Base-by-base conservation (phyloP, 192 early-diverging fungal species). In the Coemansia asiatica region DNA sequence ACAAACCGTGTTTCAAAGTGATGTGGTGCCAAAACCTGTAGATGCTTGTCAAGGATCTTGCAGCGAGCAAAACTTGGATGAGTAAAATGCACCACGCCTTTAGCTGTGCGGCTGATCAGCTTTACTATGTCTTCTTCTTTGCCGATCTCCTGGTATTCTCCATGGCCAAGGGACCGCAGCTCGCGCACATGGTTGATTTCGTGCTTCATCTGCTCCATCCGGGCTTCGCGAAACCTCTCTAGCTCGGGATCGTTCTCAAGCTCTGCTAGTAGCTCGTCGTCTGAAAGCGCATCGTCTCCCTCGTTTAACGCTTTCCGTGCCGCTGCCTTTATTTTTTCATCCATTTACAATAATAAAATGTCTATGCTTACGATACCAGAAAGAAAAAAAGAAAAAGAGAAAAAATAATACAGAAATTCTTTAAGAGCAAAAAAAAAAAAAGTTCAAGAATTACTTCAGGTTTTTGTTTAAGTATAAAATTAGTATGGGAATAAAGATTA, bases 1-100 rank as follows among this genome's bases (percentile, higher is more conserved):
- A 90, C 80, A 79, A 98, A 98, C 66, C 88, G 87, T 6, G 97
- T 96, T 38, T 89, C 86, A 72, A 85, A 88, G 68, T 96, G 90
- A 66, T 90, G 86, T 54, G 81, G 71, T 6, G 95, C 90, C n/a
- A 98, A 59, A 76, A 90, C 85, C 63, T 87, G 84, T 35, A 98
- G 69, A 74, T 98, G 96, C 71, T 81, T 88, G 71, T 98, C 94
- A 68, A 98, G 88, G 40, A 97, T 92, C 67, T 91, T 87, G 72
- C 96, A 98, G 31, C 94, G 85, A 51, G 92, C 85, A 79, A 98
- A 98, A 64, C 97, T 92, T 50, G 90, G 88, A 66, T 98, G 96
- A 27, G 79, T 90, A 67, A 98, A 98, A 66, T 97, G 95, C 0
- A 96, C 90, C 18, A 88, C 82, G n/a, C 82, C 83, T 50, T 53